Conservation (phyloP, 2,329 filamentous ascomycete genomes). For the Fusarium phyllophilum region DNA sequence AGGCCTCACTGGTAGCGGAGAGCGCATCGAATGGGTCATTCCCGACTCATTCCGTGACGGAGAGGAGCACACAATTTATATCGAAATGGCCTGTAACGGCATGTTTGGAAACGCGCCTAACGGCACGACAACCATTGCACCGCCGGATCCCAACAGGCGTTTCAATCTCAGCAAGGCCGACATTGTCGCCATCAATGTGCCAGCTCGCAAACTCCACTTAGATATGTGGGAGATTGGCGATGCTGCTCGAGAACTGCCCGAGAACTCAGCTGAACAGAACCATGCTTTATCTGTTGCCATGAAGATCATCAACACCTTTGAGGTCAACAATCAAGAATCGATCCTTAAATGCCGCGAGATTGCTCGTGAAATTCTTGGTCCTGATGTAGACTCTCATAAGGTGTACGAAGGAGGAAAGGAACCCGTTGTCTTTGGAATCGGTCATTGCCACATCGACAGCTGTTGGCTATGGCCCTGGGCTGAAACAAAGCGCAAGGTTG, state of each 20-base stretch:
- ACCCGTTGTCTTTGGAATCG: conserved; percentile 86
- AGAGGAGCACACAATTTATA: conserved; percentile 87
- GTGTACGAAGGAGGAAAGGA: conserved; percentile 83
- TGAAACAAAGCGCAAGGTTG: conserved; percentile 96
- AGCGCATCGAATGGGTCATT: conserved; percentile 91
- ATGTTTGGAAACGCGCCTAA: conserved; percentile 96
- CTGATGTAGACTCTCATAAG: conserved; percentile 81
- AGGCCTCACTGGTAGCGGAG: conserved; percentile 88
- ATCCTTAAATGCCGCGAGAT: conserved; percentile 85
- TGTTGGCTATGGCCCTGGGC: conserved; percentile 99
- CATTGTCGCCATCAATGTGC: conserved; percentile 88
- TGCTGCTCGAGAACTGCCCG: conserved; percentile 89
- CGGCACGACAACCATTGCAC: conserved; percentile 82
- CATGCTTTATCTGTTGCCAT: conserved; percentile 85
- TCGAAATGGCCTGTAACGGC: conserved; percentile 98
- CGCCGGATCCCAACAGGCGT: conserved; percentile 84
- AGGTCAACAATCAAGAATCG: conserved; percentile 80
- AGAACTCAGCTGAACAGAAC: conserved; percentile 89
- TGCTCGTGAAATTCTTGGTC: conserved; percentile 83
- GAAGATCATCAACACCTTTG: conserved; percentile 89
- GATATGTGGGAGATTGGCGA: conserved; percentile 98
- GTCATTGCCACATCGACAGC: conserved; percentile 97
- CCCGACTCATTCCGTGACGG: conserved; percentile 85
- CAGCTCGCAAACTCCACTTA: conserved; percentile 83
- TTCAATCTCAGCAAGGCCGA: conserved; percentile 81